phyloP scores from a whole-genome alignment of 768 basidiomycete species.

The Termitomyces eurrhizus region DNA sequence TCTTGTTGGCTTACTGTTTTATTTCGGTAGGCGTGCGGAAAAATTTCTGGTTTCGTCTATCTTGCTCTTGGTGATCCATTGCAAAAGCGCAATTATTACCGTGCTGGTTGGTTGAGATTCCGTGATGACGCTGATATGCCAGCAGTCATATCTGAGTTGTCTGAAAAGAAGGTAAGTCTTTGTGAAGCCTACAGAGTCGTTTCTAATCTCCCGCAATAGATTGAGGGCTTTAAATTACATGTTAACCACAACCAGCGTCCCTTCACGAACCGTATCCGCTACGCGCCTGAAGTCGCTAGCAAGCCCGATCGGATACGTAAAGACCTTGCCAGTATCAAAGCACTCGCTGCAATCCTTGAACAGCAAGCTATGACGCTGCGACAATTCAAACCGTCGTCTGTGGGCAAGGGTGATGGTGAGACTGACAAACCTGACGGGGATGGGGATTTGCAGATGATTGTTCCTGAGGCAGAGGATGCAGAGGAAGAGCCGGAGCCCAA shows the following conservation, averaged over 20 bases:
- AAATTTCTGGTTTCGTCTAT: conserved; percentile 79
- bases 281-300: conserved; percentile 79
- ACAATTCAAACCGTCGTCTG: conserved; percentile 31
- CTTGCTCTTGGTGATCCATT: conserved; percentile 89
- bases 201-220: conserved; percentile 41
- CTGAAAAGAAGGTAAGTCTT: conserved; percentile 75
- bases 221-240: conserved; percentile 93
- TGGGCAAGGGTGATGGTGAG: conserved; percentile 28
- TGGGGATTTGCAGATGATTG: conserved; percentile 25
- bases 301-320: conserved; percentile 75
- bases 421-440: conserved; percentile 7
- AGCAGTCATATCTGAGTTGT: conserved; percentile 63
- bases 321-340: conserved; percentile 74
- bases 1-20: conserved; percentile 9
- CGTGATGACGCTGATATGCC: conserved; percentile 81
- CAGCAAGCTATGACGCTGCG: conserved; percentile 58
- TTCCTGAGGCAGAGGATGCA: conserved; percentile 31
- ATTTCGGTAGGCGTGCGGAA: conserved; percentile 59
- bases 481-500: conserved; percentile 55
- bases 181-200: background rate
- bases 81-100: conserved; percentile 91
- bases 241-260: conserved; percentile 78
- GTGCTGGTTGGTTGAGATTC: conserved; percentile 92
- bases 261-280: conserved; percentile 69
- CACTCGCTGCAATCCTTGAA: conserved; percentile 72